A percentile compares a stretch with the other conserved stretches of the same genome.
These are phyloP conservation scores for Elsinoe fawcettii DNA, from an alignment of 2,329 filamentous ascomycete genomes.

Conservation along the genomic window DNA sequence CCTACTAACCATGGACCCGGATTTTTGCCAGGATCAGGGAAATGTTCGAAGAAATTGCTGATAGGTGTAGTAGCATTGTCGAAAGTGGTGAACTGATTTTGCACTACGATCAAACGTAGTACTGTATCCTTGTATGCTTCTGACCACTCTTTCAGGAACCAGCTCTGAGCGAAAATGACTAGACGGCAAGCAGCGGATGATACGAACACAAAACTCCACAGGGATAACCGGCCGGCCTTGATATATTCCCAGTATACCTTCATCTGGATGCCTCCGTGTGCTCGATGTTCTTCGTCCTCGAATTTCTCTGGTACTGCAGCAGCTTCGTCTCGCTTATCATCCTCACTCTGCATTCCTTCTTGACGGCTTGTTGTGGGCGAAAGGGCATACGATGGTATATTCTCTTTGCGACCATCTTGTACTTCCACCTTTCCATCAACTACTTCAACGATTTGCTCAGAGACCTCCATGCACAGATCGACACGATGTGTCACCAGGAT, in stretches of 20 bases:
- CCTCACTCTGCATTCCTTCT: slow-evolving; percentile 20
- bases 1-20: slow-evolving; percentile 66
- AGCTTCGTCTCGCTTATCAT: slow-evolving; percentile 36
- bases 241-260: slow-evolving; percentile 80
- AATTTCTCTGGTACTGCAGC: slow-evolving; percentile 63
- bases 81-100: neutral
- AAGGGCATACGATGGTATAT: slow-evolving; percentile 17
- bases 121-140: slow-evolving; percentile 54
- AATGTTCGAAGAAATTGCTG: slow-evolving; percentile 35
- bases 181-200: slow-evolving; percentile 58
- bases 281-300: slow-evolving; percentile 68
- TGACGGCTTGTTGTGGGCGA: slow-evolving; percentile 18
- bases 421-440: slow-evolving; percentile 47
- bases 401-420: slow-evolving; percentile 20
- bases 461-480: slow-evolving; percentile 64
- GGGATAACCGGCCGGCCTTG: slow-evolving; percentile 65
- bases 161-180: slow-evolving; percentile 59
- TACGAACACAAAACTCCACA: slow-evolving; percentile 61
- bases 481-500: slow-evolving; percentile 58
- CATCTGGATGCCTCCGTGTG: slow-evolving; percentile 65
- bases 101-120: slow-evolving; percentile 15
- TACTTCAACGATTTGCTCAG: slow-evolving; percentile 66
- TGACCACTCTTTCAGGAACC: slow-evolving; percentile 83
- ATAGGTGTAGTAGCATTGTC: slow-evolving; percentile 14
- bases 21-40: slow-evolving; percentile 60